Conservation (phyloP, 2,329 filamentous ascomycete genomes). For the Polychaeton citri region DNA sequence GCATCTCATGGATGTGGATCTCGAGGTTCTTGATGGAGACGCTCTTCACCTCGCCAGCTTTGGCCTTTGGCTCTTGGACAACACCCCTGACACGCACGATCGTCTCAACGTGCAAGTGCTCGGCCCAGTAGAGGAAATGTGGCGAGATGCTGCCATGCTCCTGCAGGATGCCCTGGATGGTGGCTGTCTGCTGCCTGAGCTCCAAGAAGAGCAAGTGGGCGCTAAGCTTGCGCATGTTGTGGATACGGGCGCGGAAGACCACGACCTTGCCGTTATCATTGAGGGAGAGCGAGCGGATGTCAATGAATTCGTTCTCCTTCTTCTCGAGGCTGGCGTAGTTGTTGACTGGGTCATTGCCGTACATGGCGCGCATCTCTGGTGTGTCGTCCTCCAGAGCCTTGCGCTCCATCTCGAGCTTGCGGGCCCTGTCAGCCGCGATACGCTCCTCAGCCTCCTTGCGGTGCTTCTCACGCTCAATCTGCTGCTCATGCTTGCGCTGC, state of each 20-base stretch:
- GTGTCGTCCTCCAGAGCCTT: conserved; percentile 42
- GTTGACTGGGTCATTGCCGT: conserved; percentile 45
- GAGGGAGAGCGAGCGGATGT: conserved; percentile 38
- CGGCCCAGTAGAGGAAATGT: conserved; percentile 76
- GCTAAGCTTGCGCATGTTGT: conserved; percentile 71
- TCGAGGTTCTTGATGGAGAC: conserved; percentile 66
- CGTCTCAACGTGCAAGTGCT: conserved; percentile 66
- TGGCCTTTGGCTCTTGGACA: conserved; percentile 55
- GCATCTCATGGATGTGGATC: conserved; percentile 53
- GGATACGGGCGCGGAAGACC: conserved; percentile 57
- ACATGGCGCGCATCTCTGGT: conserved; percentile 44
- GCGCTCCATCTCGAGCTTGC: conserved; percentile 34
- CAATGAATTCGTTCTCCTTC: conserved; percentile 33
- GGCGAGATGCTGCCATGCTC: conserved; percentile 49
- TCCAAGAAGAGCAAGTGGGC: conserved; percentile 73
- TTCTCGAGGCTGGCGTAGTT: conserved; percentile 39
- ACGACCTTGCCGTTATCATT: conserved; percentile 46
- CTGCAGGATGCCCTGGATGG: conserved; percentile 71
- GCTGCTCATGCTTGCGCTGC: conserved; percentile 34
- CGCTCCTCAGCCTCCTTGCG: conserved; percentile 30
- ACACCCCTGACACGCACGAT: conserved; percentile 65
- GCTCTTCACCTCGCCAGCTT: conserved; percentile 55
- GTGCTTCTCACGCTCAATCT: conserved; percentile 31
- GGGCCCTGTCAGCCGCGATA: conserved; percentile 31
- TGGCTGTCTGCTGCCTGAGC: conserved; percentile 70